Evolutionary conservation across 768 basidiomycete species (phyloP), one percentile per base, ranked within the genome.

Genomic region (Leccinum longicurvipes): DNA sequence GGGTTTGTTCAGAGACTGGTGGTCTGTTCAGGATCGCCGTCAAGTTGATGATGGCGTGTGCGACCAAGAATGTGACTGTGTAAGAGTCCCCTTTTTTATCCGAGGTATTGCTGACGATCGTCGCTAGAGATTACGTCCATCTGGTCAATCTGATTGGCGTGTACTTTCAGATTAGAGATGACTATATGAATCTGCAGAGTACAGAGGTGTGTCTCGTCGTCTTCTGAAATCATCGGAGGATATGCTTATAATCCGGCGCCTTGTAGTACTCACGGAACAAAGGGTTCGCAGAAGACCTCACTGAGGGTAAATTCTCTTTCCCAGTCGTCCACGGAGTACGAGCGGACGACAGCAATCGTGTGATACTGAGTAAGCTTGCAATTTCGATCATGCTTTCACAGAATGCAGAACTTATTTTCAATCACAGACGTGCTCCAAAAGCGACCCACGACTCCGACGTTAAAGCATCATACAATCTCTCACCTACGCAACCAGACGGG

Each of bases 81-180:
- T 88, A 69, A 44, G 82, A 61, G 6, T 4, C 6, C 32, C 25
- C 4, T 50, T 12, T 48, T 42, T 27, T 19, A n/a, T 36, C 2
- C 23, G 4, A 31, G 6, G 27, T 14, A 25, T 45, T 32, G 3
- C 27, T 24, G 2, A 50, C 31, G 1, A 28, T 24, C 23, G 7
- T 28, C 31, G 2, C 36, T 56, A 97, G 92, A 10, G 85, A 98
- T 70, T 97, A 92, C 60, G 85, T 96, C 2, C 93, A 94, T 0
- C 79, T 98, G 2, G 91, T 96, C 59, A 97, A 97, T 69, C 81
- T 97, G 10, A 89, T 98, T 57, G 93, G 95, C 3, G 83, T 97
- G n/a, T 89, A 85, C 64, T 97, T 93, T 71, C 96, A 98, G 69
- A 95, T 98, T 62, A 76, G 94, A n/a, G 96, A 98, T 63, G 96